These are phyloP conservation scores for Cyclostephanos tholiformis DNA, from an alignment of 108 stramenopile genomes.

Conservation along the genomic window DNA sequence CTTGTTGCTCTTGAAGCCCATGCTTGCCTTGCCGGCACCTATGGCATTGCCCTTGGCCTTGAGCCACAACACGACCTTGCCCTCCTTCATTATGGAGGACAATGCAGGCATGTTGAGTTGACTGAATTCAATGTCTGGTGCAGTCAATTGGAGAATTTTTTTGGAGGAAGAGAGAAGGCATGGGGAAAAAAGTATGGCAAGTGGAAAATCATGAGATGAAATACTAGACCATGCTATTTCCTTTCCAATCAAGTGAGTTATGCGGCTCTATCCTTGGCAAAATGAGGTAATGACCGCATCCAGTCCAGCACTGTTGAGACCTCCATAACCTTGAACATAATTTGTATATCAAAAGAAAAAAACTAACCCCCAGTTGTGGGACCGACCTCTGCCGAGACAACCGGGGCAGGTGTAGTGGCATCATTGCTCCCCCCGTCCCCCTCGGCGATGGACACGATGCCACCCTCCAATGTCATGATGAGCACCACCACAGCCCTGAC, in stretches of 20 bases:
- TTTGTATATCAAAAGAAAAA: background rate
- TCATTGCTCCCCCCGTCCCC: constrained; percentile 64
- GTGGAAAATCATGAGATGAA: no score
- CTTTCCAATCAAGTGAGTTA: no score
- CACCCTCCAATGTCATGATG: constrained; percentile 79
- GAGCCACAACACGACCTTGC: constrained; percentile 96
- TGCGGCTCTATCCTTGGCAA: no score
- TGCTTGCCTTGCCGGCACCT: constrained; percentile 91
- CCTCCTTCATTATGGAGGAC: constrained; percentile 98
- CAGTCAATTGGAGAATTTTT: no score
- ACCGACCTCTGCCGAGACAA: constrained; percentile 55
- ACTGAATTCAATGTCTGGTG: constrained; percentile 78
- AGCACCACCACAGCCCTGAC: constrained; percentile 93
- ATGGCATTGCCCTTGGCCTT: constrained; percentile 92
- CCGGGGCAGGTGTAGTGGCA: constrained; percentile 45
- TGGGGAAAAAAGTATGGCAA: no score
- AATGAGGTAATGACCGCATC: no score
- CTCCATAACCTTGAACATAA: no score
- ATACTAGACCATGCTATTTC: no score
- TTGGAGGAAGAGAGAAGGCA: no score
- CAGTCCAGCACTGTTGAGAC: no score
- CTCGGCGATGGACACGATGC: constrained; percentile 78
- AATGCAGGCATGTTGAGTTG: constrained; percentile 97
- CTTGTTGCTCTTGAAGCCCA: constrained; percentile 98
- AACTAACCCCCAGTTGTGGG: constrained; percentile 29